Conservation (phyloP, 2,329 filamentous ascomycete species). For the Fusarium dimerum region DNA sequence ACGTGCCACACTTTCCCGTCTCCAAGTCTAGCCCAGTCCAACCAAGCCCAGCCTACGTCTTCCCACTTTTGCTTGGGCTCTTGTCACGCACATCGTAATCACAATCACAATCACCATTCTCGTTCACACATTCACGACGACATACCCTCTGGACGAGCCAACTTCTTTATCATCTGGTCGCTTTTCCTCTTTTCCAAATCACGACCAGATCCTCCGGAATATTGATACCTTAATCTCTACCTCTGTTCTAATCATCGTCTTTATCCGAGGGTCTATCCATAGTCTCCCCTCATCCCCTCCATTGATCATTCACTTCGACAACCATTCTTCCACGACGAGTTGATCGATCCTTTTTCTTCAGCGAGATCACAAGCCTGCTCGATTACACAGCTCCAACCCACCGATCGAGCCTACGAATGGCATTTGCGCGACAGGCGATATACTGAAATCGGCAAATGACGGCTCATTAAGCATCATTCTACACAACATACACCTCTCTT, state of each 20-base stretch:
- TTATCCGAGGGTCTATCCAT: neutral
- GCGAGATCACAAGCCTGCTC: neutral
- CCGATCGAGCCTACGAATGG: constrained; percentile 24
- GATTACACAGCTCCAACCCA: neutral
- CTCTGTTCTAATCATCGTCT: neutral
- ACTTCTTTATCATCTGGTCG: neutral
- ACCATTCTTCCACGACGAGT: no score
- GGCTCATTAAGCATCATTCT: constrained; percentile 16
- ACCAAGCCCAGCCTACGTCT: constrained; percentile 10
- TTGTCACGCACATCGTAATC: constrained; percentile 18
- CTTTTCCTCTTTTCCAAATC: neutral
- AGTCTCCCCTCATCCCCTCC: neutral
- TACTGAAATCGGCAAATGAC: constrained; percentile 24
- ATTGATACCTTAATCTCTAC: neutral
- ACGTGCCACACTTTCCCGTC: constrained; percentile 24
- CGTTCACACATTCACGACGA: neutral
- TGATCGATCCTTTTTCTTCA: neutral
- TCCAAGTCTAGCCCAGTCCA: neutral
- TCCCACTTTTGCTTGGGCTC: constrained; percentile 29
- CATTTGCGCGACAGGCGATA: constrained; percentile 13
- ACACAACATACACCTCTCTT: constrained; percentile 18
- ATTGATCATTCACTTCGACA: neutral
- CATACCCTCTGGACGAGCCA: neutral
- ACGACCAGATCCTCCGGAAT: neutral
- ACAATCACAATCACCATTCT: constrained; percentile 14